Conservation (phyloP, 192 early-diverging fungal genomes). For the Phycomyces blakesleeanus region DNA sequence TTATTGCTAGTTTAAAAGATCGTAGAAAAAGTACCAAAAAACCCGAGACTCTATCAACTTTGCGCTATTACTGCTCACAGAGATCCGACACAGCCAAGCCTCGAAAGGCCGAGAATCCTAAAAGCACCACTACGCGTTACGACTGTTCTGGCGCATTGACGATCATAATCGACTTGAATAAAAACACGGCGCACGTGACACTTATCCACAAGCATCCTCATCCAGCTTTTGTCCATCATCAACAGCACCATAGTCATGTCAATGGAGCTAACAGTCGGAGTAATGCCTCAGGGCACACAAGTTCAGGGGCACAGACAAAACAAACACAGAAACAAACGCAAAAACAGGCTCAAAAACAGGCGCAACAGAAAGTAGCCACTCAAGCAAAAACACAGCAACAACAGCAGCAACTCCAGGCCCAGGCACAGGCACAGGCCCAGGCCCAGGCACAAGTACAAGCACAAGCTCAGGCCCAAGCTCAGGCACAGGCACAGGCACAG, state of each 20-base stretch:
- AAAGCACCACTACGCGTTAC: slow-evolving; percentile 26
- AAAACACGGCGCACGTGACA: slow-evolving; percentile 29
- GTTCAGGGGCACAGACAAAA: not conserved
- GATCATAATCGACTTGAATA: slow-evolving; percentile 32
- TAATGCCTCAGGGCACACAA: not conserved
- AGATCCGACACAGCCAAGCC: slow-evolving; percentile 32
- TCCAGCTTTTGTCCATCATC: slow-evolving; percentile 25
- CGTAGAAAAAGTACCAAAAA: slow-evolving; percentile 26
- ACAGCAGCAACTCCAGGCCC: not conserved
- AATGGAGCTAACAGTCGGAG: not conserved
- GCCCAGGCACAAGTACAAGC: not conserved
- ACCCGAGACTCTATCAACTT: slow-evolving; percentile 28
- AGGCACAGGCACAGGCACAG: not conserved
- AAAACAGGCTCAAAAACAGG: not conserved
- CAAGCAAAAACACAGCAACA: not conserved
- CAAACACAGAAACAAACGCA: not conserved
- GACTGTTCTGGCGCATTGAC: slow-evolving; percentile 32
- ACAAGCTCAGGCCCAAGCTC: not conserved
- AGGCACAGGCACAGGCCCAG: not conserved
- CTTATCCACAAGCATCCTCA: slow-evolving; percentile 32
- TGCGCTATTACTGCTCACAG: slow-evolving; percentile 37
- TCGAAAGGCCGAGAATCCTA: slow-evolving; percentile 31
- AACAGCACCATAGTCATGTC: slow-evolving; percentile 13
- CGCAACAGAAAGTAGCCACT: not conserved
- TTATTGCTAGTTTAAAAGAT: slow-evolving; percentile 30